Conservation (phyloP, 2,329 filamentous ascomycete species). For the Aspergillus fumigatus region DNA sequence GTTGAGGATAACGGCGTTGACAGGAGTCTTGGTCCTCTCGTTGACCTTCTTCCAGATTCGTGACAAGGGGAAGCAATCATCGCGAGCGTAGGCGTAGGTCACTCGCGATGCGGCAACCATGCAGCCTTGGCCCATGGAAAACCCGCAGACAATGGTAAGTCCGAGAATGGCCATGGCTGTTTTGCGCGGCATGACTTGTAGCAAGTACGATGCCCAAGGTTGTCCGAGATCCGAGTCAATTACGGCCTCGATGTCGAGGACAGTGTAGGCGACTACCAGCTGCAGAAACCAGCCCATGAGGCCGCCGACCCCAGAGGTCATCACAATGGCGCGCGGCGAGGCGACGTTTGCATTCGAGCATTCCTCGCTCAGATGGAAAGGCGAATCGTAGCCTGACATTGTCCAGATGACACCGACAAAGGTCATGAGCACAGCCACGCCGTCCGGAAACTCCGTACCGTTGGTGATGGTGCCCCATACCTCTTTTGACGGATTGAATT, state of each 20-base stretch:
- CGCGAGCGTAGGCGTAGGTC: conserved; percentile 68
- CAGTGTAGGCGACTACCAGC: conserved; percentile 67
- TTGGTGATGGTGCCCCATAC: conserved; percentile 65
- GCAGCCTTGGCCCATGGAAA: conserved; percentile 68
- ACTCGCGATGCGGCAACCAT: conserved; percentile 65
- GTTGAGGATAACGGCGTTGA: conserved; percentile 68
- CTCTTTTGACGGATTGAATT: conserved; percentile 53
- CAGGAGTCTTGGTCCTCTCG: conserved; percentile 57
- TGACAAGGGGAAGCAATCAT: conserved; percentile 63
- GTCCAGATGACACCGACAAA: conserved; percentile 70
- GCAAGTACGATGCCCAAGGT: conserved; percentile 65
- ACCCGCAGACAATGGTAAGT: conserved; percentile 64
- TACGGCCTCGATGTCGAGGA: conserved; percentile 57
- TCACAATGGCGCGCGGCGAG: conserved; percentile 65
- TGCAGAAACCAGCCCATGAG: conserved; percentile 70
- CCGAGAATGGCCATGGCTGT: conserved; percentile 59
- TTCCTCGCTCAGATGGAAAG: conserved; percentile 71
- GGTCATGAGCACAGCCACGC: conserved; percentile 65
- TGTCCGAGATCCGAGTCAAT: conserved; percentile 61
- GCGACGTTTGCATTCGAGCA: conserved; percentile 69
- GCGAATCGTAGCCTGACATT: conserved; percentile 62
- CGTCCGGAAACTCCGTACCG: conserved; percentile 63
- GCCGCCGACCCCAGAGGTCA: conserved; percentile 64
- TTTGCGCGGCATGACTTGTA: conserved; percentile 60
- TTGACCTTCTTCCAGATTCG: conserved; percentile 59